A percentile compares a stretch with the other conserved stretches of the same genome.
These are phyloP conservation scores for Ogataea pignaliae DNA, from an alignment of 805 yeast species.

Conservation along the genomic window DNA sequence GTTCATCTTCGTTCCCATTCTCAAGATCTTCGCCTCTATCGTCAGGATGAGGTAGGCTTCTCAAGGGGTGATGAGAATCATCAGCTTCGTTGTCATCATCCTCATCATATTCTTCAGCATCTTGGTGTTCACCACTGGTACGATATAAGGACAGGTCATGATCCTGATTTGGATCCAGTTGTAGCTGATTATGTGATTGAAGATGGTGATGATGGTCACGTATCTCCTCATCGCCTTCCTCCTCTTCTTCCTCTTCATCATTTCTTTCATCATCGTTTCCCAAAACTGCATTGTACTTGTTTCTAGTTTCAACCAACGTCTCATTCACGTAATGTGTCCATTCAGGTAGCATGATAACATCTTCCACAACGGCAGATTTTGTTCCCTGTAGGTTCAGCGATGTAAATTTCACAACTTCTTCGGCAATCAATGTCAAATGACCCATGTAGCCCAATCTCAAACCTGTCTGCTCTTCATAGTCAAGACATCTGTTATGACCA, in stretches of 20 bases:
- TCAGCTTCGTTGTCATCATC: conserved; percentile 10
- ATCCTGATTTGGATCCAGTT: conserved; percentile 21
- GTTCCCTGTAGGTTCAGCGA: conserved; percentile 34
- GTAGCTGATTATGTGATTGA: conserved; percentile 8
- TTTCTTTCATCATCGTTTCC: conserved; percentile 49
- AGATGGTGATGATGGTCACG: neutral
- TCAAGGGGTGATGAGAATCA: conserved; percentile 5
- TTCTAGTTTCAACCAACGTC: conserved; percentile 82
- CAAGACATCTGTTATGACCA: conserved; percentile 58
- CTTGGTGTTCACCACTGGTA: neutral
- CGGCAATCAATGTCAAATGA: conserved; percentile 89
- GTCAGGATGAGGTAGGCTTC: conserved; percentile 1
- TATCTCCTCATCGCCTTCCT: conserved; percentile 10
- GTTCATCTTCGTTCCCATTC: conserved; percentile 24
- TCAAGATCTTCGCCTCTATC: conserved; percentile 8
- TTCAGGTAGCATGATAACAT: conserved; percentile 45
- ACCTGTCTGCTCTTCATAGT: conserved; percentile 53
- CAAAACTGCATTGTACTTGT: conserved; percentile 87
- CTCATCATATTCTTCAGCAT: conserved; percentile 2
- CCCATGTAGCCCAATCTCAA: conserved; percentile 93
- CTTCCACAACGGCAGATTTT: conserved; percentile 49
- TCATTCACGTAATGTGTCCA: conserved; percentile 85
- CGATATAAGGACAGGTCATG: conserved; percentile 16
- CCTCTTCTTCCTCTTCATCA: conserved; percentile 30
- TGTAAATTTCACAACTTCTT: conserved; percentile 86